Evolutionary conservation across 2,329 filamentous ascomycete species (phyloP), one percentile per base, ranked within the genome.

Genomic region (Ilyonectria destructans): DNA sequence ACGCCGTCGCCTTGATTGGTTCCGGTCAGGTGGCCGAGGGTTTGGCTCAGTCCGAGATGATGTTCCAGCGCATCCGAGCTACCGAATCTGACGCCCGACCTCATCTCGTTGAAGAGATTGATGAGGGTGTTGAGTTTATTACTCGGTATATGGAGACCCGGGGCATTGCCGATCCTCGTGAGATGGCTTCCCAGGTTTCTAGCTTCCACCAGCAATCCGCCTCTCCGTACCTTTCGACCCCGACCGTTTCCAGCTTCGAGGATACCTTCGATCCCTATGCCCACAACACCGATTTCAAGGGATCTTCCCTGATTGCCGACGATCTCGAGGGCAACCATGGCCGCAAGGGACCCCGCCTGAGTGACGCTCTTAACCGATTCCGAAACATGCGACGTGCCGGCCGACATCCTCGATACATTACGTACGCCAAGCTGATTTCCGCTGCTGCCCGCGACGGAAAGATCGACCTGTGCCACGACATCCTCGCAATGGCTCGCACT

Each of bases 361-460:
- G 92, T 71, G 94, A 97, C 71, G 94, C 95, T 40, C 84, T 98
- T 69, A 87, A 87, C 71, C 92, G 94, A 74, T 94, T 98, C 83
- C 93, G 92, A 80, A 97, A 97, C 83, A 97, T 98, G 85, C 95
- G 96, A 71, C 94, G 95, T 67, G 90, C 93, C 77, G 95, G 96
- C 70, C 92, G 95, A 78, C 95, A 98, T 80, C 95, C 96, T 59
- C 91, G 96, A 68, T 98, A 98, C 84, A 96, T 97, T 81, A 97
- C 95, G 1, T 98, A 98, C 76, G 95, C 95, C 57, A 98, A 98
- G 87, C 87, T 99, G 72, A 97, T 99, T 77, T 91, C 92, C 55
- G 93, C 94, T 66, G 95, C 96, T 71, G 94, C 95, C 61, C 94
- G 96, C 77, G 92, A 95, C 71, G 89, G 93, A 77, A 94, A 95